Percentiles rank a stretch among this genome's conserved stretches.
Evolutionary conservation across 257 asterid genomes (phyloP).

Genomic region (Jasminum sambac): DNA sequence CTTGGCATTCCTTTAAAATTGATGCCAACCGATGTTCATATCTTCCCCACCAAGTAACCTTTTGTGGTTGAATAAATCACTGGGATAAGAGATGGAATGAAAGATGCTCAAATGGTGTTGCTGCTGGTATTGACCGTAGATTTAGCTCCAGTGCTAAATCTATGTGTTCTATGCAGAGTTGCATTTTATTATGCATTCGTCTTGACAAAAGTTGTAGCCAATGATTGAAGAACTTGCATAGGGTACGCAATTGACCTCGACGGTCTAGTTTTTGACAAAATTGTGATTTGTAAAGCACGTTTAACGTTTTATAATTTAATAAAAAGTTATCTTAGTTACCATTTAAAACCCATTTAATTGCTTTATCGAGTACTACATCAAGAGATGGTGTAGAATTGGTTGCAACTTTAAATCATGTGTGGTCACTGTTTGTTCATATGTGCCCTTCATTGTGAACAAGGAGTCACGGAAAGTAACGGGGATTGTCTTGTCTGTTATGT

Average conservation of each 20-base stretch:
- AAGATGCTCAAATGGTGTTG: slow-evolving; percentile 17
- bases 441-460: slow-evolving; percentile 17
- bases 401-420: not conserved
- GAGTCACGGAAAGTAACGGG: slow-evolving; percentile 9
- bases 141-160: slow-evolving; percentile 17
- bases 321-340: not conserved
- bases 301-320: slow-evolving; percentile 8
- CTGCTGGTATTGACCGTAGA: not conserved
- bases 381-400: not conserved
- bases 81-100: slow-evolving; percentile 14
- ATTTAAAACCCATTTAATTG: not conserved
- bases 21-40: not conserved
- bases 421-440: slow-evolving; percentile 17
- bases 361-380: not conserved
- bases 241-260: slow-evolving; percentile 9
- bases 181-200: not conserved
- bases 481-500: slow-evolving; percentile 6
- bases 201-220: not conserved
- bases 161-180: slow-evolving; percentile 18
- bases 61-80: slow-evolving; percentile 5
- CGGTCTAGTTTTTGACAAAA: not conserved
- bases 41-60: not conserved
- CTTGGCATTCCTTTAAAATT: not conserved
- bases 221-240: not conserved
- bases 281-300: not conserved